These are phyloP conservation scores for Colletotrichum horii DNA, from an alignment of 2,329 filamentous ascomycete genomes.

Conservation along the genomic window DNA sequence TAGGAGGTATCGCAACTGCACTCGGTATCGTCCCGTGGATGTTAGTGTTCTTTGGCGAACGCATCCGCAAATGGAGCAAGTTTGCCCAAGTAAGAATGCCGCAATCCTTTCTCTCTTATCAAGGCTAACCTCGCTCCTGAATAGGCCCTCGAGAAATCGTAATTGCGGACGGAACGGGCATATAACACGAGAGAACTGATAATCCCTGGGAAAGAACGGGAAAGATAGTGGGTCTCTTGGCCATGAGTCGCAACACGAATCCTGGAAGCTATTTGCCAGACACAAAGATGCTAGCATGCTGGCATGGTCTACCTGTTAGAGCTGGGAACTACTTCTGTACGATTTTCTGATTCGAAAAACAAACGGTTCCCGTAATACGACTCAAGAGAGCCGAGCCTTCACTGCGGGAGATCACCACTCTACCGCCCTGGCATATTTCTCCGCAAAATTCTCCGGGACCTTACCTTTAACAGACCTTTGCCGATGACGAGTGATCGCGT, in stretches of 20 bases:
- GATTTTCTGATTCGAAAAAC: neutral
- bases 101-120: neutral
- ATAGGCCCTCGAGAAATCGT: neutral
- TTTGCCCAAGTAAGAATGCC: neutral
- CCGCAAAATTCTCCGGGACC: constrained; percentile 20
- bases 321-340: neutral
- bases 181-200: neutral
- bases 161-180: fast-evolving
- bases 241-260: neutral
- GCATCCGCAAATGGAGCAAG: neutral
- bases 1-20: neutral
- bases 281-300: neutral
- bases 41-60: neutral
- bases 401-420: constrained; percentile 1
- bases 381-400: neutral
- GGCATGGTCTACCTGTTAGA: neutral
- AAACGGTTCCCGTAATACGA: neutral
- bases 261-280: neutral
- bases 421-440: neutral
- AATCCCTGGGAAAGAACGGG: neutral
- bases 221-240: neutral
- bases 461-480: neutral
- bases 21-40: neutral
- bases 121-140: neutral
- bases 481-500: constrained; percentile 22